Percentiles rank a stretch among this genome's conserved stretches.
These are phyloP conservation scores for Trichoderma aggressivum DNA, from an alignment of 2,329 filamentous ascomycete species.

Conservation along the genomic window DNA sequence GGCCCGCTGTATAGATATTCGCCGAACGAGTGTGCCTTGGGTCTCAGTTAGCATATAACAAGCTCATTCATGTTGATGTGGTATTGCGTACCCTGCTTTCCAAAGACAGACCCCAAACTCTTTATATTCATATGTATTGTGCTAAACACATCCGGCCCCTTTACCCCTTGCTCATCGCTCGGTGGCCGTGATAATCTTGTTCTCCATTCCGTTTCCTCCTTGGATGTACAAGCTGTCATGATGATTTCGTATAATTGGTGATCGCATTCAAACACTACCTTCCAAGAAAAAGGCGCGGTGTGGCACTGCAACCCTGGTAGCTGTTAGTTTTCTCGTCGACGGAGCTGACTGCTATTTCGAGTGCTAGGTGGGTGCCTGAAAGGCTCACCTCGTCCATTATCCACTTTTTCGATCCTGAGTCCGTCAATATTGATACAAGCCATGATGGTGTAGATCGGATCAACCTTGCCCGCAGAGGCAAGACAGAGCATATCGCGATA, in stretches of 20 bases:
- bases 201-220: conserved; percentile 80
- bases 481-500: conserved; percentile 78
- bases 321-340: background rate
- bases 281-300: conserved; percentile 86
- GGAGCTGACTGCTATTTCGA: background rate
- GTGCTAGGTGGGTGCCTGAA: background rate
- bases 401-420: conserved; percentile 64
- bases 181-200: conserved; percentile 55
- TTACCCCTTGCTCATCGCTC: conserved; percentile 46
- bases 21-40: conserved; percentile 59
- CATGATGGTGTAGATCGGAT: conserved; percentile 67
- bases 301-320: conserved; percentile 78
- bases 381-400: conserved; percentile 67
- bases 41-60: background rate
- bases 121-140: conserved; percentile 69
- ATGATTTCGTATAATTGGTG: conserved; percentile 79
- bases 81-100: conserved; percentile 56
- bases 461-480: conserved; percentile 62
- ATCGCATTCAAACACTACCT: conserved; percentile 76
- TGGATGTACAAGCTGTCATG: conserved; percentile 77
- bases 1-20: conserved; percentile 75
- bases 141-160: conserved; percentile 52
- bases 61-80: background rate
- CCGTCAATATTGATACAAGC: conserved; percentile 69
- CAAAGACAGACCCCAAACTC: conserved; percentile 71